Conservation (phyloP, 1,284 basidiomycete species). For the Veloporphyrellus conicus region DNA sequence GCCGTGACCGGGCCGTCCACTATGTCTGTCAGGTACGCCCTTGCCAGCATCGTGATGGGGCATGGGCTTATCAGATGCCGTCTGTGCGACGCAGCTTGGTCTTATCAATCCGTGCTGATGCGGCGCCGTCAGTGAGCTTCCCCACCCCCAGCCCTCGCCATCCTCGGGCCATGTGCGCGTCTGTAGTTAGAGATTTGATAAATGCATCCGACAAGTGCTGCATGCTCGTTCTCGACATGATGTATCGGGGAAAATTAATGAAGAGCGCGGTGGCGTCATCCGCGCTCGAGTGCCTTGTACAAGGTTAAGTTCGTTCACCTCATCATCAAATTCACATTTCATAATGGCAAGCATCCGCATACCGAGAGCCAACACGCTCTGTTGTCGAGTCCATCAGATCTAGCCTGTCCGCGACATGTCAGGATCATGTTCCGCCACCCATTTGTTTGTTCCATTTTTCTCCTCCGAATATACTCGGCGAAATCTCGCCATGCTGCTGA, state of each 20-base stretch:
- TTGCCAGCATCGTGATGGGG: conserved; percentile 14
- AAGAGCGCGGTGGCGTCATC: conserved; percentile 32
- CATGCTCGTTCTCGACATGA: conserved; percentile 31
- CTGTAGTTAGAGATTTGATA: conserved; percentile 29
- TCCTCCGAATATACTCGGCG: conserved; percentile 50
- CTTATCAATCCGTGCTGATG: conserved; percentile 26
- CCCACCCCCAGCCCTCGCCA: conserved; percentile 11
- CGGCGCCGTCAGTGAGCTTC: conserved; percentile 7
- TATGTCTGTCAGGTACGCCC: conserved; percentile 25
- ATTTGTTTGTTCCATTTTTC: conserved; percentile 46
- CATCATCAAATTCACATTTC: conserved; percentile 37
- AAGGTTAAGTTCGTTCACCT: conserved; percentile 39
- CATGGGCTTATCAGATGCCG: conserved; percentile 20
- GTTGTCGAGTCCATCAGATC: conserved; percentile 30
- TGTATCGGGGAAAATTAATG: conserved; percentile 36
- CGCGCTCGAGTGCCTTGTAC: conserved; percentile 27
- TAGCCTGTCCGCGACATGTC: conserved; percentile 20
- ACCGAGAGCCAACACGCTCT: conserved; percentile 27
- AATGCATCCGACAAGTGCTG: conserved; percentile 16
- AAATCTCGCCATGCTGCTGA: conserved; percentile 56
- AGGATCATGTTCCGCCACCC: conserved; percentile 26
- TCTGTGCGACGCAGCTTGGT: conserved; percentile 9
- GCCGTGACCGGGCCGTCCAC: conserved; percentile 50
- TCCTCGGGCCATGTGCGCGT: conserved; percentile 12
- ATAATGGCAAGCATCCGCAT: conserved; percentile 33